Conservation (phyloP, 768 basidiomycete species). For the Kwoniella sp. region DNA sequence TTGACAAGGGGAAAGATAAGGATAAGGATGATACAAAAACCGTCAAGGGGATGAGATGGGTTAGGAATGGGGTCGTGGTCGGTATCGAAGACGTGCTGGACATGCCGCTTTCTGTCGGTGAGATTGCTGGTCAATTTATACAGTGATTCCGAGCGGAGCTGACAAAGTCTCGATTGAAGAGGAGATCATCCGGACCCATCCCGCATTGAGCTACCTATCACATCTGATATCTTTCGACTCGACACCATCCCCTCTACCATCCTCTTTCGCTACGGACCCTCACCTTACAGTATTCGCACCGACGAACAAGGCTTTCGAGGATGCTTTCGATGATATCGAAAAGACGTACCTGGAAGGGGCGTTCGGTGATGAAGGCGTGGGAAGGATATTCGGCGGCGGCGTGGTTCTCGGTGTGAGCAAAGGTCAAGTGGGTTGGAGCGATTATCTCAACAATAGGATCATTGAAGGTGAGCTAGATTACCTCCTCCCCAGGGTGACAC, state of each 20-base stretch:
- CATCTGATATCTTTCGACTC: constrained; percentile 64
- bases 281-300: constrained; percentile 88
- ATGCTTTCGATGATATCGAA: constrained; percentile 73
- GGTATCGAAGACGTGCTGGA: constrained; percentile 74
- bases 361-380: constrained; percentile 78
- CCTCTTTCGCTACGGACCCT: constrained; percentile 58
- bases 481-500: too few species aligned
- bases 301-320: constrained; percentile 73
- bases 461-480: constrained; percentile 19
- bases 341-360: constrained; percentile 84
- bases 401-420: constrained; percentile 38
- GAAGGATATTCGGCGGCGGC: constrained; percentile 66
- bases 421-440: constrained; percentile 55
- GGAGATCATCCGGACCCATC: constrained; percentile 63
- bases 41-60: constrained; percentile 64
- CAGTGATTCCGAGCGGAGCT: neutral
- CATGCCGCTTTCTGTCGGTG: constrained; percentile 74
- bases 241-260: constrained; percentile 59
- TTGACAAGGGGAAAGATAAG: constrained; percentile 14
- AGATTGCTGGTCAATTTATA: constrained; percentile 41
- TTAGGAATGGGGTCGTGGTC: constrained; percentile 74
- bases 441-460: constrained; percentile 33
- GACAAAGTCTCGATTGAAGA: constrained; percentile 58
- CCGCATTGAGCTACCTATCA: constrained; percentile 71
- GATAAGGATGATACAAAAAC: constrained; percentile 55